These are phyloP conservation scores for Digitaria exilis DNA, from an alignment of 202 grass and related monocot genomes.

Conservation along the genomic window DNA sequence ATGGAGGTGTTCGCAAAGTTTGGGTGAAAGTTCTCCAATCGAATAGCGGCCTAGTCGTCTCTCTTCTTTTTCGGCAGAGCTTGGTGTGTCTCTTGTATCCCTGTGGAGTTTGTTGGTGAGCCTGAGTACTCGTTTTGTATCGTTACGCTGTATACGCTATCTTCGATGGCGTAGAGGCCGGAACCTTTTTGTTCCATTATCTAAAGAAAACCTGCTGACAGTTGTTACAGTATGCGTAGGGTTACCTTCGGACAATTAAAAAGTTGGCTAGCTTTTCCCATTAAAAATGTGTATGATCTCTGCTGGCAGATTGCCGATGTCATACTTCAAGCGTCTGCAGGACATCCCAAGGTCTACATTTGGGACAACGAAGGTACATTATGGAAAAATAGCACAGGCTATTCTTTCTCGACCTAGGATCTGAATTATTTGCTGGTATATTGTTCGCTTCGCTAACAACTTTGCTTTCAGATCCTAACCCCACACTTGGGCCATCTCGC, in stretches of 20 bases:
- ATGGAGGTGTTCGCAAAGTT: too few species aligned
- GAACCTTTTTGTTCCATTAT: too few species aligned
- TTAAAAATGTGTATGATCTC: background rate
- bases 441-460: background rate
- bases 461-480: constrained; percentile 10
- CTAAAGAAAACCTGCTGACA: too few species aligned
- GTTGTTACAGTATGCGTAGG: background rate
- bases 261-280: too few species aligned
- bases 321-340: constrained; percentile 55
- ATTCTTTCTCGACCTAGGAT: background rate
- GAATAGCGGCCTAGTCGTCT: too few species aligned
- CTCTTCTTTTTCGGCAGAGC: too few species aligned
- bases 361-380: constrained; percentile 82
- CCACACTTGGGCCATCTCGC: background rate
- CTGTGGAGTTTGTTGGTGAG: too few species aligned
- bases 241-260: background rate
- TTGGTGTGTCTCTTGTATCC: too few species aligned
- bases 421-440: background rate
- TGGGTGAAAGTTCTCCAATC: too few species aligned
- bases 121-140: too few species aligned
- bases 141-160: too few species aligned
- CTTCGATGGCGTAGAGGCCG: too few species aligned
- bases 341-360: constrained; percentile 79
- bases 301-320: constrained; percentile 60
- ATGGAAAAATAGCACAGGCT: background rate